These are phyloP conservation scores for Allantophomopsis lycopodina DNA, from an alignment of 2,329 filamentous ascomycete genomes.

Conservation along the genomic window DNA sequence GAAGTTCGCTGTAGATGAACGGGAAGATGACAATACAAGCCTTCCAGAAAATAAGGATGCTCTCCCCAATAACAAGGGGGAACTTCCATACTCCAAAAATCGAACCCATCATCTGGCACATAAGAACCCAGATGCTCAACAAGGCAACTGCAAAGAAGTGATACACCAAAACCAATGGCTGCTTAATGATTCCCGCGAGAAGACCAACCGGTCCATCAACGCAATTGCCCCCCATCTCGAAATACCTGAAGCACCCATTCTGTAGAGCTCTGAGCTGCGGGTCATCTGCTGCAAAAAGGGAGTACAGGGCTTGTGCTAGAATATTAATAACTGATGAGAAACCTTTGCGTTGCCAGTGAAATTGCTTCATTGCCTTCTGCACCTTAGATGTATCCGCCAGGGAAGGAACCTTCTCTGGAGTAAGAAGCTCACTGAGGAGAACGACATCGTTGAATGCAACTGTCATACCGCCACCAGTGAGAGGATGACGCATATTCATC, in stretches of 20 bases:
- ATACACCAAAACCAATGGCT: conserved; percentile 66
- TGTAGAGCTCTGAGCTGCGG: conserved; percentile 67
- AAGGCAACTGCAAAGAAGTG: conserved; percentile 95
- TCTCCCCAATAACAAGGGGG: conserved; percentile 51
- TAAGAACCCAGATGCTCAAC: conserved; percentile 60
- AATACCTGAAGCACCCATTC: conserved; percentile 86
- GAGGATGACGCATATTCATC: conserved; percentile 97
- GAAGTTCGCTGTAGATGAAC: conserved; percentile 59
- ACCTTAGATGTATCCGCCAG: conserved; percentile 54
- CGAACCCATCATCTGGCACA: conserved; percentile 28
- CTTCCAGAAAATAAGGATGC: conserved; percentile 61
- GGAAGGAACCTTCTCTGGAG: conserved; percentile 48
- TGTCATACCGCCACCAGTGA: conserved; percentile 96
- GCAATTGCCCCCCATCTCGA: conserved; percentile 58
- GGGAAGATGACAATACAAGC: conserved; percentile 74
- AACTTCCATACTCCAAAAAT: conserved; percentile 40
- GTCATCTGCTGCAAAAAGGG: conserved; percentile 78
- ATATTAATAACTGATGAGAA: conserved; percentile 89
- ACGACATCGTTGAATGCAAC: conserved; percentile 90
- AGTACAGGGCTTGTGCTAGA: conserved; percentile 87
- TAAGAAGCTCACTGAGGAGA: conserved; percentile 58
- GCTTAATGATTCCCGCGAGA: conserved; percentile 66
- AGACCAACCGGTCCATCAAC: conserved; percentile 70
- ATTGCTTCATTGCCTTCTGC: conserved; percentile 49
- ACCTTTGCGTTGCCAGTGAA: conserved; percentile 81